Evolutionary conservation across 164 flowering plant species (phyloP), one percentile per base, ranked within the genome.

Genomic region (Vitis riparia): DNA sequence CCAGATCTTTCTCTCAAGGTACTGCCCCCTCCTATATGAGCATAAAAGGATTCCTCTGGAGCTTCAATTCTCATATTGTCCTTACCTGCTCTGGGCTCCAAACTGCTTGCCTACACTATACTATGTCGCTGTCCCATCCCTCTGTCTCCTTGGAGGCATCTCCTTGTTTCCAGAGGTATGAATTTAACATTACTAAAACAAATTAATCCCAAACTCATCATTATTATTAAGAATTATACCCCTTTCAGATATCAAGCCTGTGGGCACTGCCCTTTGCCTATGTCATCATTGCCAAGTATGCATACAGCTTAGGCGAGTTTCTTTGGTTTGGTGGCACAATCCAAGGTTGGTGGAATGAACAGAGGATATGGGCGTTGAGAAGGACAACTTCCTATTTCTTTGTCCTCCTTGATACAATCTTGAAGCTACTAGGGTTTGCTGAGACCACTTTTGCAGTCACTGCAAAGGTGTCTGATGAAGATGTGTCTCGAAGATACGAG

Each of bases 181-280:
- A 32, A 6, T 0, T 4, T 32, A 32, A 4, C 7, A 32, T 81
- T 55, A 78, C 84, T 6, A 6, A 32, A 23, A 0, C 44, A 32
- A 23, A 23, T 23, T 23, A 23, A 23, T 23, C 27, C 1, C 27
- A 23, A 23, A 23, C 27, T 23, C 27, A 23, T 23, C 27, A 23
- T 23, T 59, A 15, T 12, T 59, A 51, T 51, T 17, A 81, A 1
- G 78, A 69, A 27, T 59, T 48, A 5, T 63, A 68, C 64, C 73
- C 81, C 57, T 78, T 78, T 47, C 80, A 86, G 88, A 62, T 84
- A 6, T 74, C 85, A 66, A 86, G 81, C 69, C 76, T 63, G 13
- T 85, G 90, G 90, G 66, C 83, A 69, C 51, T 78, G 4, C 84
- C 91, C 11, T 86, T 81, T 59, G 76, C 75, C 0, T 86, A 78